Evolutionary conservation across 1,284 basidiomycete species (phyloP), one percentile per base, ranked within the genome.

Genomic region (Pseudozyma sp.): DNA sequence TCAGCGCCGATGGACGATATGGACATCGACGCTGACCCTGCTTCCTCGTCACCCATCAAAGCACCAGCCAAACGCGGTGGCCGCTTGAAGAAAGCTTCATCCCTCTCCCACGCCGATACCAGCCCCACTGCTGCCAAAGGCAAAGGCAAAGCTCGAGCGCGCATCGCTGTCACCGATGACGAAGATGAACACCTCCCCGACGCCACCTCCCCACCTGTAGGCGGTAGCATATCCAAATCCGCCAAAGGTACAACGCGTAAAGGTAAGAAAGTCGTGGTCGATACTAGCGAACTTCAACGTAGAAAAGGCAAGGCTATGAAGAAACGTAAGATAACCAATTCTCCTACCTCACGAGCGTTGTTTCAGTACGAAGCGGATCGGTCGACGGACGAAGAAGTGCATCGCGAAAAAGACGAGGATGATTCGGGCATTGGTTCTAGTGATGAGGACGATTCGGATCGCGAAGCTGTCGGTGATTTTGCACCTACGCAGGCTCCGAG

Each of bases 381-480:
- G 78, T 93, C 92, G 16, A 93, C 92, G 21, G 92, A 92, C 70
- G 93, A 93, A 78, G 87, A 83, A 31, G 87, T 69, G 89, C 92
- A 58, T 52, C 83, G 85, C 31, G 79, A 83, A 57, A 77, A 76
- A 13, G 80, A 81, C 61, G 84, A 84, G 44, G 88, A 90, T 66
- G 88, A 89, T 34, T 89, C 89, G 13, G 85, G 83, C 3, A 84
- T 87, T 19, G 72, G 75, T 7, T 85, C 82, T 1, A 86, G 82
- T 16, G 77, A 79, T 19, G 91, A 91, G 79, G 91, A 92, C 77
- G 89, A 55, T 62, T 76, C 78, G 55, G 93, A 94, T 81, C 87
- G 88, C 40, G 87, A 86, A 68, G 93, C 71, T 16, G 86, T 93
- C 16, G 88, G 89, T 60, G 89, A 91, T 57, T 86, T 84, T 63